Evolutionary conservation across 805 yeast species (phyloP).

Genomic region (Maudiozyma saulgeensis): DNA sequence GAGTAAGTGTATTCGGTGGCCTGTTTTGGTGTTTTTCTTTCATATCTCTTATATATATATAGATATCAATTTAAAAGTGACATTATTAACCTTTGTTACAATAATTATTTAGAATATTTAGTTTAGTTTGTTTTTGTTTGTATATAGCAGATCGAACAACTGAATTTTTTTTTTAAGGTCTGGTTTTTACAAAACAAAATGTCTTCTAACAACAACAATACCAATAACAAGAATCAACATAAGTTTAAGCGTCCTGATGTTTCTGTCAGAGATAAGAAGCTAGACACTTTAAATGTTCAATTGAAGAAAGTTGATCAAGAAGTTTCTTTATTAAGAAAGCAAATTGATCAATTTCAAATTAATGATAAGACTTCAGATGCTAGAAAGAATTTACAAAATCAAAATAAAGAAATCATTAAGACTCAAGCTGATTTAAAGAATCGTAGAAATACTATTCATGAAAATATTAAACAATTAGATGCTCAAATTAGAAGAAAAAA

Average conservation of each 20-base stretch:
- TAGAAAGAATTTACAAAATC: slow-evolving; percentile 45
- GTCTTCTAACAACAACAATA: slow-evolving; percentile 4
- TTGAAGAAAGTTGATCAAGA: slow-evolving; percentile 53
- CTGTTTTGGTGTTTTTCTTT: too few species aligned
- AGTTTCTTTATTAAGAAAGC: slow-evolving; percentile 42
- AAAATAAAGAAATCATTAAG: slow-evolving; percentile 38
- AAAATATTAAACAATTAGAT: slow-evolving; percentile 66
- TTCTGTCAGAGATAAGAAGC: slow-evolving; percentile 48
- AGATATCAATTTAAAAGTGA: too few species aligned
- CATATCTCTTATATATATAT: too few species aligned
- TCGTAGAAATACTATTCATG: slow-evolving; percentile 39
- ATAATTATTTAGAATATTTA: too few species aligned
- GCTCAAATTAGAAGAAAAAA: slow-evolving; percentile 62
- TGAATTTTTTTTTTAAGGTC: too few species aligned
- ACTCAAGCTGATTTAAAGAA: slow-evolving; percentile 40
- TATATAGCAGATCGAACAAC: too few species aligned
- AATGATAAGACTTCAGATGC: slow-evolving; percentile 41
- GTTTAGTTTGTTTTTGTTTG: too few species aligned
- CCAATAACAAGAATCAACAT: slow-evolving; percentile 1
- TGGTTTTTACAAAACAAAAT: not conserved
- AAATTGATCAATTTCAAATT: slow-evolving; percentile 41
- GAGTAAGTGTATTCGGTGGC: too few species aligned
- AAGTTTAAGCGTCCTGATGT: slow-evolving; percentile 66
- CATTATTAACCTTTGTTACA: too few species aligned
- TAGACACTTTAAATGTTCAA: slow-evolving; percentile 47